Conservation (phyloP, 2,329 filamentous ascomycete genomes). For the Diaporthe sp. region DNA sequence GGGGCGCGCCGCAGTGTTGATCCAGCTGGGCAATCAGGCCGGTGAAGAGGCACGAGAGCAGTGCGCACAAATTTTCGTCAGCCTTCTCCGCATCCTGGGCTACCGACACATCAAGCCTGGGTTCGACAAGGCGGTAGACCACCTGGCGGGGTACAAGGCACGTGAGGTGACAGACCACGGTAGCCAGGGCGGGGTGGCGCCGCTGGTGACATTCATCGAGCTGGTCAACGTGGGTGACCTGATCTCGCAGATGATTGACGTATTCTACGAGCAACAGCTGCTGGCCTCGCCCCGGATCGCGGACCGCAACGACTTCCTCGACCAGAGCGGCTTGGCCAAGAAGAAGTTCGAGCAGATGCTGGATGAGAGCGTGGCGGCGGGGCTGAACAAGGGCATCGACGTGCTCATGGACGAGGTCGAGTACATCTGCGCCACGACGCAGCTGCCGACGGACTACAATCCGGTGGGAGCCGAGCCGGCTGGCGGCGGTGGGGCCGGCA, state of each 20-base stretch:
- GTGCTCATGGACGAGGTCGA: conserved; percentile 99
- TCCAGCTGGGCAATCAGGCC: conserved; percentile 81
- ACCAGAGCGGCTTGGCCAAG: conserved; percentile 92
- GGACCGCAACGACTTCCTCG: conserved; percentile 94
- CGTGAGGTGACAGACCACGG: conserved; percentile 81
- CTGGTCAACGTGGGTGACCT: conserved; percentile 98
- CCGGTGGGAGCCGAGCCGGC: conserved; percentile 62
- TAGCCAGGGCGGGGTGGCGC: conserved; percentile 79
- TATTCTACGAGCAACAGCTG: conserved; percentile 94
- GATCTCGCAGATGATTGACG: conserved; percentile 98
- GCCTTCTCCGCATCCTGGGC: conserved; percentile 85
- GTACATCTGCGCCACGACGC: conserved; percentile 90
- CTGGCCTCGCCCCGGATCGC: conserved; percentile 84
- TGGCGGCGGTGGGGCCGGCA: conserved; percentile 37
- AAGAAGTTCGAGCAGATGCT: conserved; percentile 99
- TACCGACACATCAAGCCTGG: conserved; percentile 90
- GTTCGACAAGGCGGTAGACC: conserved; percentile 91
- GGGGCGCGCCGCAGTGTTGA: conserved; percentile 86
- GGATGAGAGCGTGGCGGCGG: conserved; percentile 94
- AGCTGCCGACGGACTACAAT: conserved; percentile 91
- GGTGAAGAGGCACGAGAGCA: conserved; percentile 89
- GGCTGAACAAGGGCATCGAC: conserved; percentile 97
- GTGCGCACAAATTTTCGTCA: conserved; percentile 90
- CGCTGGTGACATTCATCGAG: conserved; percentile 94
- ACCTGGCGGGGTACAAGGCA: conserved; percentile 92